Evolutionary conservation across 2,329 filamentous ascomycete genomes (phyloP).

Genomic region (Arthrobotrys entomopaga): DNA sequence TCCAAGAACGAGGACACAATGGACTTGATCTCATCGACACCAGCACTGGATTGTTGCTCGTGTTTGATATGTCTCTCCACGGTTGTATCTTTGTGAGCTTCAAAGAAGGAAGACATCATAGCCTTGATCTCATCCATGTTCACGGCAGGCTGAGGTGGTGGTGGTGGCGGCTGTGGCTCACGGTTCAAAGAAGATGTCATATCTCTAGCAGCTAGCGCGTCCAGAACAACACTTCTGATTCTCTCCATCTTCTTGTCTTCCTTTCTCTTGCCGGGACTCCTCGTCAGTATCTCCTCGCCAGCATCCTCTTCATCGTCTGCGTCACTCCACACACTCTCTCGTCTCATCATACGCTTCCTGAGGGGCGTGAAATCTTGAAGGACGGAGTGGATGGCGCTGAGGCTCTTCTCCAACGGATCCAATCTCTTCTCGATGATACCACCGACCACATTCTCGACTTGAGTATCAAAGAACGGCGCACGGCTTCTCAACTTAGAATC

Average conservation of each 20-base stretch:
- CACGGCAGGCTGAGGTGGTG: not conserved
- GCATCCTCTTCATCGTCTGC: conserved; percentile 91
- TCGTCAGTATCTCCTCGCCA: conserved; percentile 63
- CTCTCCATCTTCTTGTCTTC: conserved; percentile 84
- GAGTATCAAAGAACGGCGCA: conserved; percentile 88
- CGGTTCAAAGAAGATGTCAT: conserved; percentile 1
- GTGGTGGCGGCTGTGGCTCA: not conserved
- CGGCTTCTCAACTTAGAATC: conserved; percentile 83
- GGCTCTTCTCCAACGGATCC: conserved; percentile 80
- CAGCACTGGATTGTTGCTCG: not conserved
- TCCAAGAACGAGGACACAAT: conserved; percentile 26
- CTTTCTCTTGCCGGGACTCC: conserved; percentile 71
- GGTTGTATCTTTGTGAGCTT: conserved; percentile 24
- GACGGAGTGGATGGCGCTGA: conserved; percentile 78
- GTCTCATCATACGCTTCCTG: conserved; percentile 68
- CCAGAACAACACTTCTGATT: conserved; percentile 74
- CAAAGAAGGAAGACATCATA: conserved; percentile 45
- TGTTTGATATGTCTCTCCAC: not conserved
- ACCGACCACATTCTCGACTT: conserved; percentile 86
- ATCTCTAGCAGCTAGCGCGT: conserved; percentile 67
- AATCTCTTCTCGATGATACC: conserved; percentile 79
- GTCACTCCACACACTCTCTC: conserved; percentile 77
- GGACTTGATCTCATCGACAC: conserved; percentile 16
- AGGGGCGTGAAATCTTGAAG: conserved; percentile 69
- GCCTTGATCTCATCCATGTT: conserved; percentile 5